Evolutionary conservation across 2,329 filamentous ascomycete genomes (phyloP), one percentile per base, ranked within the genome.

Genomic region (Trichoderma pleuroti): DNA sequence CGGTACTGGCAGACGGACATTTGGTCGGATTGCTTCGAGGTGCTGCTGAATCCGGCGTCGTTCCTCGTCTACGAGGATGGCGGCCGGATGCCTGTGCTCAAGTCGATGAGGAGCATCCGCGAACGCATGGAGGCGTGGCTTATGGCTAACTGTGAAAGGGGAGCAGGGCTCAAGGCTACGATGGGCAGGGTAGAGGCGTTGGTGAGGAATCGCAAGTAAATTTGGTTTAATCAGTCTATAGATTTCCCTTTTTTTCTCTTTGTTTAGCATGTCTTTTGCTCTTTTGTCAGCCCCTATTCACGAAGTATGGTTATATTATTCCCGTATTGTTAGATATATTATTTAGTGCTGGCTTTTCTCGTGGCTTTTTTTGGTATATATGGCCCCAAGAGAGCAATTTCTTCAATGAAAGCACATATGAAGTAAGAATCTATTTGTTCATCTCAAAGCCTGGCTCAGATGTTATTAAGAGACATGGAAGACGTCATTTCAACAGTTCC

Each of bases 1-100:
- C 84, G 96, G 57, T 99, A 99, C 82, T 99, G 96, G 96, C 94
- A 98, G 84, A 92, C 90, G 62, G 94, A 97, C 63, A 88, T 98
- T 57, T 99, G 96, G 96, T 82, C 79, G 2, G 90, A 92, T 72
- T 90, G 92, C 61, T 97, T 99, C 79, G 92, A 94, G 74, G 76
- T 98, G 71, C 82, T 98, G 74, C 84, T 99, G 56, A 99, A 99
- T 80, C 94, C 95, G 0, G 85, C 87, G 3, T 86, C 85, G 71
- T 89, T 90, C 80, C 80, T 88, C n/a, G 86, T 87, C 11, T 83
- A 78, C 1, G 94, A 94, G 80, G 89, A 90, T 32, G 88, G 85
- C 1, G 81, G 79, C n/a, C 86, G 82, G 74, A 86, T 98, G 86
- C 95, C 95, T 0, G 87, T 95, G 5, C 79, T 92, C 71, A 89